A percentile compares a stretch with the other conserved stretches of the same genome.
Evolutionary conservation across 192 early-diverging fungal genomes (phyloP).

Genomic region (Rhizophlyctis rosea): DNA sequence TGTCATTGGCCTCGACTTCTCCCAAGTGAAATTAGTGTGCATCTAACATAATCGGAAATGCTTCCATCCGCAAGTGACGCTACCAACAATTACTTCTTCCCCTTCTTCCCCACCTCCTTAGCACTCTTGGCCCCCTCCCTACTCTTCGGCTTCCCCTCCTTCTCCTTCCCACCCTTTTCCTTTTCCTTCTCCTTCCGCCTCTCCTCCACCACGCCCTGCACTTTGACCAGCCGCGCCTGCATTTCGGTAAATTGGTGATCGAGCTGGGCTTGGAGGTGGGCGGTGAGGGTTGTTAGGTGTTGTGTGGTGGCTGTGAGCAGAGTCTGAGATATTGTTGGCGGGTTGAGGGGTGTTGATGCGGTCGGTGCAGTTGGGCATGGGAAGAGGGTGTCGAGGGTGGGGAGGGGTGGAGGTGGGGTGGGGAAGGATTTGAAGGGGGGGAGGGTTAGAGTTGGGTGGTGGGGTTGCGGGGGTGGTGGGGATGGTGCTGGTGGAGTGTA

Average conservation of each 20-base stretch:
- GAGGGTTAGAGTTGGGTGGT: not conserved
- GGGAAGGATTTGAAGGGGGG: not conserved
- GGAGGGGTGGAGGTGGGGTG: not conserved
- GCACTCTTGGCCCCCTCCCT: not conserved
- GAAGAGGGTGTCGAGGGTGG: constrained; percentile 1
- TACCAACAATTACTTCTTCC: too few relatives aligned
- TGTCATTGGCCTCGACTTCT: too few relatives aligned
- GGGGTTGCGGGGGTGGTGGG: constrained; percentile 1
- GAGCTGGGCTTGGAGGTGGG: not conserved
- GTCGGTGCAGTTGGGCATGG: not conserved
- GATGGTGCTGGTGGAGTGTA: not conserved
- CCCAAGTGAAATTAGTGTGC: too few relatives aligned
- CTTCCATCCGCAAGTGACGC: too few relatives aligned
- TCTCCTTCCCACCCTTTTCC: constrained; percentile 1
- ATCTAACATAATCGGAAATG: too few relatives aligned
- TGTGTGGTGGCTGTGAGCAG: too few relatives aligned
- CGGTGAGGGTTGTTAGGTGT: not conserved
- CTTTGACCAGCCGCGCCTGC: not conserved
- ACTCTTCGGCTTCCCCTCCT: not conserved
- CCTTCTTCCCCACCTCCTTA: not conserved
- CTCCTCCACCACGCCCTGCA: not conserved
- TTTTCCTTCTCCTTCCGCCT: not conserved
- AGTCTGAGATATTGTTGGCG: too few relatives aligned
- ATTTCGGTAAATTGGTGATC: not conserved
- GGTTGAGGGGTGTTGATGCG: too few relatives aligned